Evolutionary conservation across 2,329 filamentous ascomycete genomes (phyloP).

Genomic region (Penicillium sp.): DNA sequence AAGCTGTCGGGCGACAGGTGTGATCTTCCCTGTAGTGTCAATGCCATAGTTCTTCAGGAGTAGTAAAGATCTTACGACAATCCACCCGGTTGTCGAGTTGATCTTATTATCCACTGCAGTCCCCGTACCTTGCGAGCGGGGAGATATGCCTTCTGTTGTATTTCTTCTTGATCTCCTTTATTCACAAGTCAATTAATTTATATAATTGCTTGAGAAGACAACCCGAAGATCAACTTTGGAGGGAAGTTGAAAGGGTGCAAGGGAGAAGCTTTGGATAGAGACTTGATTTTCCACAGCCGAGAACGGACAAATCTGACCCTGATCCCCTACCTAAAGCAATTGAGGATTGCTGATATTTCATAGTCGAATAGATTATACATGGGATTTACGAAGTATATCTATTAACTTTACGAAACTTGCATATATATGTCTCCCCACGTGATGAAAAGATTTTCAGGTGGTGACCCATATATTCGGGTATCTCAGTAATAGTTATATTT

Average conservation of each 20-base stretch:
- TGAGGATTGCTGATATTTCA: neutral
- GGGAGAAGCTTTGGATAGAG: neutral
- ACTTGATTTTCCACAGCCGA: neutral
- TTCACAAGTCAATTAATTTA: neutral
- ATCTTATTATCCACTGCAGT: neutral
- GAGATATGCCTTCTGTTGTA: neutral
- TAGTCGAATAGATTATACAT: neutral
- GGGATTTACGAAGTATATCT: too few relatives aligned
- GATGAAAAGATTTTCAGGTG: neutral
- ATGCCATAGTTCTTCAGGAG: slow-evolving; percentile 55
- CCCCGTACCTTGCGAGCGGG: neutral
- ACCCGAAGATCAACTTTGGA: neutral
- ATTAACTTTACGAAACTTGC: neutral
- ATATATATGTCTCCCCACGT: neutral
- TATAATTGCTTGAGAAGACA: neutral
- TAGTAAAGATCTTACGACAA: slow-evolving; percentile 53
- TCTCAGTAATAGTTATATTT: neutral
- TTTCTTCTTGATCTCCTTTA: neutral
- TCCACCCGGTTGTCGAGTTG: slow-evolving; percentile 22
- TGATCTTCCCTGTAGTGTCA: slow-evolving; percentile 57
- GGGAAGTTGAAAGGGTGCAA: neutral
- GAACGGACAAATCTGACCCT: neutral
- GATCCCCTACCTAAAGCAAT: neutral
- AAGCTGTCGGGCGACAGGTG: slow-evolving; percentile 66
- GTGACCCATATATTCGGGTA: neutral